These are phyloP conservation scores for Diutina rugosa DNA, from an alignment of 1,139 yeast genomes.

Conservation along the genomic window DNA sequence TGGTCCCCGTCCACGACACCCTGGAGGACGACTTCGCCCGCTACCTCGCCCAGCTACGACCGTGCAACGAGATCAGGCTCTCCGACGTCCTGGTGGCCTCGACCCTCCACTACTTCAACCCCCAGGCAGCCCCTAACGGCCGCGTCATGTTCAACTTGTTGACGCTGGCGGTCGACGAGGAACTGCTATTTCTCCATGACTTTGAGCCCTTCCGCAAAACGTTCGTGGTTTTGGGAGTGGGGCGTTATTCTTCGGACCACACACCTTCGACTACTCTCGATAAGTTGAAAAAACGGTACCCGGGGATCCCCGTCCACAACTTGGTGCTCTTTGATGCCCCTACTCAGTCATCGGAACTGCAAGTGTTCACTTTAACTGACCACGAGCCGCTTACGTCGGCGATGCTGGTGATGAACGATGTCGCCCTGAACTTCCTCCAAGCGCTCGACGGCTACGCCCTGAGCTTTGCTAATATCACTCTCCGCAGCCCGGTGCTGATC, in stretches of 20 bases:
- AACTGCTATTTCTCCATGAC: constrained; percentile 59
- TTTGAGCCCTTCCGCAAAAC: constrained; percentile 81
- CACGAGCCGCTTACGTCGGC: constrained; percentile 21
- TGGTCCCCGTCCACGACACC: constrained; percentile 61
- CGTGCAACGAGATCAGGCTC: constrained; percentile 52
- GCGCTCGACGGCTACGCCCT: constrained; percentile 59
- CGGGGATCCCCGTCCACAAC: constrained; percentile 53
- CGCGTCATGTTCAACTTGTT: constrained; percentile 46
- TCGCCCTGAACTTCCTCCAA: constrained; percentile 49
- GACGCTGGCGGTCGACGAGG: constrained; percentile 38
- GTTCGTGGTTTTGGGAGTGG: constrained; percentile 55
- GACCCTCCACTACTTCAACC: constrained; percentile 51
- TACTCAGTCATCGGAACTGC: constrained; percentile 7
- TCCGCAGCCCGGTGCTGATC: constrained; percentile 61
- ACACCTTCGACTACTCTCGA: constrained; percentile 12
- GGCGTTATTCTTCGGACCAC: constrained; percentile 23
- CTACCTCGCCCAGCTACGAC: constrained; percentile 31
- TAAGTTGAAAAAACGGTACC: constrained; percentile 21
- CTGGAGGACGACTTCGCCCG: constrained; percentile 31
- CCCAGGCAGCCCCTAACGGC: constrained; percentile 78
- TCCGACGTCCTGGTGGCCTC: constrained; percentile 62
- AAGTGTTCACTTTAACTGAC: background rate
- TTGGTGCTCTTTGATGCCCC: constrained; percentile 49
- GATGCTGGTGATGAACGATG: constrained; percentile 64
- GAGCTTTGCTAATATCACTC: constrained; percentile 56